A percentile compares a stretch with the other conserved stretches of the same genome.
These are phyloP conservation scores for Pythium biforme DNA, from an alignment of 352 stramenopile species.

Conservation along the genomic window DNA sequence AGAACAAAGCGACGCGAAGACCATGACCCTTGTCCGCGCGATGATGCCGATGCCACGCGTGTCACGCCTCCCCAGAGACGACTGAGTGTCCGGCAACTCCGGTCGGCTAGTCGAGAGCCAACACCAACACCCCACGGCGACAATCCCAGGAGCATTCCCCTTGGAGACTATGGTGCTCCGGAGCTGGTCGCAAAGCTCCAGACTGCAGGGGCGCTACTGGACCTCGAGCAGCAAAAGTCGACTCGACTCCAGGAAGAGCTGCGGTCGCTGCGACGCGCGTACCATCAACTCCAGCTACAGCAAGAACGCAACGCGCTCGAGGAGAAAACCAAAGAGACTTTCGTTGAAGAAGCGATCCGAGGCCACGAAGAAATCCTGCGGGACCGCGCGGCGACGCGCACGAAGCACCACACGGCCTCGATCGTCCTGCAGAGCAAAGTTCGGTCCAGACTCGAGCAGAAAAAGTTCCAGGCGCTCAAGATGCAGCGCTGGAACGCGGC, in stretches of 20 bases:
- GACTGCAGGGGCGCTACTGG: slow-evolving; percentile 12
- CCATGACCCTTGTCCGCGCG: background rate
- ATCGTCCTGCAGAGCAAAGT: slow-evolving; percentile 64
- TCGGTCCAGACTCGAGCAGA: slow-evolving; percentile 52
- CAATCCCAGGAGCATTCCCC: no score
- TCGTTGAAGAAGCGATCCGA: slow-evolving; percentile 40
- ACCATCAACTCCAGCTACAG: slow-evolving; percentile 24
- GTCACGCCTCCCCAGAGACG: background rate
- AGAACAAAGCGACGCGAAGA: slow-evolving; percentile 26
- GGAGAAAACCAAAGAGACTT: slow-evolving; percentile 37
- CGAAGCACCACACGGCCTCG: slow-evolving; percentile 44
- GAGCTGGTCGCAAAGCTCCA: slow-evolving; percentile 6
- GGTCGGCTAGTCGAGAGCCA: background rate
- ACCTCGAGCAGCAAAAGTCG: slow-evolving; percentile 20
- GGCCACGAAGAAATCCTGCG: slow-evolving; percentile 39
- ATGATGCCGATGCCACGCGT: background rate
- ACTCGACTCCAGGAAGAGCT: slow-evolving; percentile 24
- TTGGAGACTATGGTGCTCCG: background rate
- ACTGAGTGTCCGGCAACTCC: slow-evolving; percentile 10
- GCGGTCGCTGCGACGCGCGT: slow-evolving; percentile 1
- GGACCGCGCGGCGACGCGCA: slow-evolving; percentile 35
- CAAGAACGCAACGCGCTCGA: slow-evolving; percentile 48
- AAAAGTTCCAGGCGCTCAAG: slow-evolving; percentile 57
- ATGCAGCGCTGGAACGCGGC: slow-evolving; percentile 40
- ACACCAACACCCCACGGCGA: background rate